Evolutionary conservation across 2,329 filamentous ascomycete species (phyloP), one percentile per base, ranked within the genome.

Genomic region (Aspergillus sp.): DNA sequence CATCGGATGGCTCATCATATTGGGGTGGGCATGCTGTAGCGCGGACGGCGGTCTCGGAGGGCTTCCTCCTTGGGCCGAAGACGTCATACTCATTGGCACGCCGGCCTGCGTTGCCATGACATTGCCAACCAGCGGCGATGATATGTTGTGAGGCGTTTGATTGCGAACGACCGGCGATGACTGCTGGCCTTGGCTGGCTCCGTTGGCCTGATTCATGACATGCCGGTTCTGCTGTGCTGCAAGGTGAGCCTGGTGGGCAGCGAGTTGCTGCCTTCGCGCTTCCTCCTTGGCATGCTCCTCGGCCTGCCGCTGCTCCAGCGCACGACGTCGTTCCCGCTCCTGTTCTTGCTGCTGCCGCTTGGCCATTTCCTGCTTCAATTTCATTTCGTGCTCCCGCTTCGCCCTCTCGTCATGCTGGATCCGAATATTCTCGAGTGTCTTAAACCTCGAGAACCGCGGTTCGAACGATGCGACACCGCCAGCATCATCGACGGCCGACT

Each of bases 361-460:
- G 19, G 58, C 55, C 29, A 67, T 52, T 34, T 78, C 71, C 33
- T 69, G 60, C 33, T 68, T 64, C 27, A 64, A 36, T 43, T 61
- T 69, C 43, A 58, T 54, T 38, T 68, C 66, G 15, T 66, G 61
- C 27, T 69, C 65, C 11, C 60, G 59, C 42, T 65, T 65, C 8
- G 61, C 63, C 51, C 78, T 82, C 54, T 93, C 84, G 15, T 79
- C 78, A 39, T 86, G 80, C 26, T 84, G 76, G 34, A 75, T 68
- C 52, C 80, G 84, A 47, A 95, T 93, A 36, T 84, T 82, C 36
- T 86, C 85, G 26, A 98, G 75, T 1, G 85, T 77, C 65, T 95
- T 95, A 61, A 95, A 96, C 24, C 83, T 78, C 46, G 91, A 86
- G 54, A 96, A 95, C 16, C 81, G 75, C 22, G 82, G 79, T 54